These are phyloP conservation scores for Mucor velutinosus DNA, from an alignment of 371 early-diverging fungal species.

Conservation along the genomic window DNA sequence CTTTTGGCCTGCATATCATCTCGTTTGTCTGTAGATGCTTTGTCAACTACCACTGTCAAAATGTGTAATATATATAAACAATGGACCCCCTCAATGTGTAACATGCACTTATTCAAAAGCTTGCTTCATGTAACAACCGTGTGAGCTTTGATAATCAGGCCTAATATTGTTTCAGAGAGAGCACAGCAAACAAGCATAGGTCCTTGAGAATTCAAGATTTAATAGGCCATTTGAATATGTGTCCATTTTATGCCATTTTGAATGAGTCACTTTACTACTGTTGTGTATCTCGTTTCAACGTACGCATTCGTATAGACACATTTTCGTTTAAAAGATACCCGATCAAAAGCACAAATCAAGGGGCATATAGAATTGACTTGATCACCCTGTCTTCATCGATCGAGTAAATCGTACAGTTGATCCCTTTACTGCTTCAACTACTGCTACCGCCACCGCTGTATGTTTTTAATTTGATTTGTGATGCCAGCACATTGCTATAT, in stretches of 20 bases:
- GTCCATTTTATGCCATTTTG: neutral
- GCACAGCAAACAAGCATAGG: neutral
- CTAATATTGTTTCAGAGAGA: neutral
- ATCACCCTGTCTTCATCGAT: conserved; percentile 7
- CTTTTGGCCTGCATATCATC: conserved; percentile 6
- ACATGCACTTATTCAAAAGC: neutral
- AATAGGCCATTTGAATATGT: too few species aligned
- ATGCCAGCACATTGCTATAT: neutral
- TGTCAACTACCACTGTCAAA: conserved; percentile 23
- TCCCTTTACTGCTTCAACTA: neutral
- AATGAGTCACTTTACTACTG: neutral
- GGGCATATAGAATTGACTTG: neutral
- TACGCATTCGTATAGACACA: neutral
- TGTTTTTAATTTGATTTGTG: neutral
- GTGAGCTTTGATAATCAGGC: neutral
- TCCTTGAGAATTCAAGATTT: neutral
- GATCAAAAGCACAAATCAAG: conserved; percentile 14
- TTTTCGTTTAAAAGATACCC: neutral
- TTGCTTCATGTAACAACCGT: too few species aligned
- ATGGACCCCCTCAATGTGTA: neutral
- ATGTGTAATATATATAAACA: neutral
- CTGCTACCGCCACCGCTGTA: neutral
- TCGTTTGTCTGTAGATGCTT: neutral
- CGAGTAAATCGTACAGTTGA: neutral
- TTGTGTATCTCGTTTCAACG: neutral